A percentile compares a stretch with the other conserved stretches of the same genome.
Evolutionary conservation across 768 basidiomycete species (phyloP).

Genomic region (Podaxis mareebaensis): DNA sequence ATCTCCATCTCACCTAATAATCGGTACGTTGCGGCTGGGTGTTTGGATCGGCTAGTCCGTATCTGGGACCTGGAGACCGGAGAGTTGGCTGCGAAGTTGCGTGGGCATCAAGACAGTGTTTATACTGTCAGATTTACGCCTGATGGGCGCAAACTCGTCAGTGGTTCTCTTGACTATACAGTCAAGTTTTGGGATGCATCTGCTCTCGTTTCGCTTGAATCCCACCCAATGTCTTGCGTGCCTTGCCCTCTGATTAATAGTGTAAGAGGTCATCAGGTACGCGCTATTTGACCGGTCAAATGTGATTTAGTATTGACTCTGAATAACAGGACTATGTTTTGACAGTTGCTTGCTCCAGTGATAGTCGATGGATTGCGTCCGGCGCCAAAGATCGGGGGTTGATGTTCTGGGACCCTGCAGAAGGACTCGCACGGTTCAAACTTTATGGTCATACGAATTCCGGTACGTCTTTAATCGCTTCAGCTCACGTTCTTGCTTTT

Average conservation of each 20-base stretch:
- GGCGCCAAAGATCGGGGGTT: slow-evolving; percentile 95
- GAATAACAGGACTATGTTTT: slow-evolving; percentile 53
- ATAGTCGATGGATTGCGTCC: slow-evolving; percentile 92
- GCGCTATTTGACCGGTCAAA: slow-evolving; percentile 52
- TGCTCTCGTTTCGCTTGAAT: slow-evolving; percentile 42
- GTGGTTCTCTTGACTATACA: slow-evolving; percentile 89
- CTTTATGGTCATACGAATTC: slow-evolving; percentile 73
- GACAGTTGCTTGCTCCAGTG: slow-evolving; percentile 78
- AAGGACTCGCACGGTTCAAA: slow-evolving; percentile 84
- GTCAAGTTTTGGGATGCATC: slow-evolving; percentile 85
- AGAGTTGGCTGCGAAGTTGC: slow-evolving; percentile 67
- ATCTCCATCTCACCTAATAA: slow-evolving; percentile 81
- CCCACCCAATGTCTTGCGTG: not conserved
- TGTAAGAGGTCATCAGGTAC: slow-evolving; percentile 68
- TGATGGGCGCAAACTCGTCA: slow-evolving; percentile 87
- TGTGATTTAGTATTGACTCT: not conserved
- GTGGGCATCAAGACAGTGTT: slow-evolving; percentile 82
- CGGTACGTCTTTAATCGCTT: slow-evolving; percentile 33
- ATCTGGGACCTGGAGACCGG: slow-evolving; percentile 79
- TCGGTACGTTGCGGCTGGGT: slow-evolving; percentile 63
- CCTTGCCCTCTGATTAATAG: slow-evolving; percentile 14
- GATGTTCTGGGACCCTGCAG: slow-evolving; percentile 87
- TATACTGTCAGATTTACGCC: slow-evolving; percentile 92
- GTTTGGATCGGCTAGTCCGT: slow-evolving; percentile 74
- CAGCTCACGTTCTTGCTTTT: not conserved